Evolutionary conservation across 345 rosid species (phyloP), one percentile per base, ranked within the genome.

Genomic region (Trapa incisa): DNA sequence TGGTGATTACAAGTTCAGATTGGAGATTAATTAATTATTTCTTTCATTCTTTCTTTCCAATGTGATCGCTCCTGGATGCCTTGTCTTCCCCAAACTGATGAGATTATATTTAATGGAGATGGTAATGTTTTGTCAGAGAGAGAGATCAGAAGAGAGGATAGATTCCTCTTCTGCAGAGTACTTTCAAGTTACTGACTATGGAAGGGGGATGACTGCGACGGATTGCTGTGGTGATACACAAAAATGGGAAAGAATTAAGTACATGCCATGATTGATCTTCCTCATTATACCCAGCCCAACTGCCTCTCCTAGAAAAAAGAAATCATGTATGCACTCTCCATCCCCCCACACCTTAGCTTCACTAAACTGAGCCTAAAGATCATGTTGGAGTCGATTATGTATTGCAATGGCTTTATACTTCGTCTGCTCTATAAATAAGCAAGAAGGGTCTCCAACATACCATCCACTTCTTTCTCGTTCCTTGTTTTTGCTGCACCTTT

Each of bases 211-310:
- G 5, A 38, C 63, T 58, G 63, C 33, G 38, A 17, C 68, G 17
- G 16, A 45, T 67, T 1, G 61, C 16, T 63, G 76, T 75, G 68
- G 77, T 64, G n/a, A 54, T 54, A 74, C 32, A 61, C 74, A 72
- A 50, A 68, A 61, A 63, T 37, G 33, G 43, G 22, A 63, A 63
- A 37, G 47, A 16, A 37, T 8, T 22, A 22, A 56, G 61, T 35
- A 7, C 37, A 0, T 58, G 63, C 63, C 63, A 22, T 57, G 12
- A 57, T 57, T 57, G 12, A 57, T 57, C 61, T 57, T 22, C 61
- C 37, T 32, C 63, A 58, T 32, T 9, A 38, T 35, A 37, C 66
- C 66, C 45, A 14, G 38, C 45, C 66, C 45, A 14, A 63, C 45
- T 63, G 66, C 47, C 66, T 38, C 45, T 38, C 45, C 66, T 38